phyloP scores from a whole-genome alignment of 2,329 filamentous ascomycete species.

The Ampelomyces quisqualis region DNA sequence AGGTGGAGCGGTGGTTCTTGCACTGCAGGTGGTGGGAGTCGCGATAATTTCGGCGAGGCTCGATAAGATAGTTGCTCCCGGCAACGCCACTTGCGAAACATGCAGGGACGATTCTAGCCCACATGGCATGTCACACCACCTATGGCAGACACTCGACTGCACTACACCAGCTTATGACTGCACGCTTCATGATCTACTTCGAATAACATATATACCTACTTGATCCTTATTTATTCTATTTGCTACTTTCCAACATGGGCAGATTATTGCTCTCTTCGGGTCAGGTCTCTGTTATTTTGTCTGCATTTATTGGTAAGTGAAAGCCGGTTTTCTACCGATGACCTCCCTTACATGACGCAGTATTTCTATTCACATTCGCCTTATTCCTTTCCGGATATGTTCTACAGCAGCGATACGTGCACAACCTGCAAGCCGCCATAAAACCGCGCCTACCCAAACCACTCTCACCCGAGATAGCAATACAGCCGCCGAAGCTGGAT shows the following conservation, averaged over 20 bases:
- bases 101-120: slow-evolving; percentile 22
- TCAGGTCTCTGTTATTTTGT: slow-evolving; percentile 69
- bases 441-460: slow-evolving; percentile 53
- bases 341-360: slow-evolving; percentile 38
- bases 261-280: slow-evolving; percentile 65
- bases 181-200: slow-evolving; percentile 14
- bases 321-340: too few species aligned
- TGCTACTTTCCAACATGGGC: slow-evolving; percentile 24
- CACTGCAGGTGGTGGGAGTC: too few species aligned
- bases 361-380: slow-evolving; percentile 74
- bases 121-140: slow-evolving; percentile 31
- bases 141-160: slow-evolving; percentile 18
- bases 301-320: slow-evolving; percentile 62
- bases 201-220: slow-evolving; percentile 9
- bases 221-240: slow-evolving; percentile 6
- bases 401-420: slow-evolving; percentile 82
- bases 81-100: slow-evolving; percentile 8
- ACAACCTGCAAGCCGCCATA: slow-evolving; percentile 73
- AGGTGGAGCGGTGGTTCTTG: too few species aligned
- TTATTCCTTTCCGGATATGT: slow-evolving; percentile 87
- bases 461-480: slow-evolving; percentile 36
- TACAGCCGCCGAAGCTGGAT: slow-evolving; percentile 37
- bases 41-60: slow-evolving; percentile 20
- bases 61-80: slow-evolving; percentile 1
- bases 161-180: slow-evolving; percentile 21